Evolutionary conservation across 2,329 filamentous ascomycete genomes (phyloP), one percentile per base, ranked within the genome.

Genomic region (Alternaria gansuensis): DNA sequence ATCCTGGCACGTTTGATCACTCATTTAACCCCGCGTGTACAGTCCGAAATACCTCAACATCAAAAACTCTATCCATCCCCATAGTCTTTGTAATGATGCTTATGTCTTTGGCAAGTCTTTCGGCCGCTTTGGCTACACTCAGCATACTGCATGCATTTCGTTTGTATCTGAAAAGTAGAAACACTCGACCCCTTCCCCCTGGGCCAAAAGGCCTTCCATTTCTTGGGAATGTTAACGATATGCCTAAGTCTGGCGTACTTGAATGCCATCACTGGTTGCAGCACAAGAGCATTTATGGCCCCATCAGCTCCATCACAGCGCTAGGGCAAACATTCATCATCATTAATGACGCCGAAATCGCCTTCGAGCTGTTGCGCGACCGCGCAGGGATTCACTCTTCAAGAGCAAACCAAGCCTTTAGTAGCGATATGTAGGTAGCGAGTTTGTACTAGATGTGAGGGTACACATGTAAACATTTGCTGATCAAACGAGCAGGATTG

Each of bases 141-240:
- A 23, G n/a, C 17, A 34, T 33, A 33, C 2, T 34, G 13, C 34
- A 34, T 31, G 44, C 17, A 1, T 13, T 14, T 11, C 6, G 10
- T 46, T 33, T 6, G 17, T 8, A 46, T 33, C 28, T 17, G 1
- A 31, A 2, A 5, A 46, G 7, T 10, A 24, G 23, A 23, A 24
- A 50, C 3, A 21, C 24, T 2, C 39, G 51, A 24, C 68, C 72
- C 1, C 70, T 83, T 0, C 84, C 83, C 1, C 84, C 83, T 3
- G 84, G 84, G 0, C 84, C 84, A 0, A 82, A 75, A 37, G 76
- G 76, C 0, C 64, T 81, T 6, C 82, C 82, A 0, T 3, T 86
- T 0, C 13, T 86, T 2, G 84, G 84, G 2, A 86, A 85, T 62
- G 57, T 85, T 7, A 60, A 62, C 1, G 82, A 85, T 59, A 70